Conservation (phyloP, 495 filamentous ascomycete genomes). For the Mytilinidion resinicola region DNA sequence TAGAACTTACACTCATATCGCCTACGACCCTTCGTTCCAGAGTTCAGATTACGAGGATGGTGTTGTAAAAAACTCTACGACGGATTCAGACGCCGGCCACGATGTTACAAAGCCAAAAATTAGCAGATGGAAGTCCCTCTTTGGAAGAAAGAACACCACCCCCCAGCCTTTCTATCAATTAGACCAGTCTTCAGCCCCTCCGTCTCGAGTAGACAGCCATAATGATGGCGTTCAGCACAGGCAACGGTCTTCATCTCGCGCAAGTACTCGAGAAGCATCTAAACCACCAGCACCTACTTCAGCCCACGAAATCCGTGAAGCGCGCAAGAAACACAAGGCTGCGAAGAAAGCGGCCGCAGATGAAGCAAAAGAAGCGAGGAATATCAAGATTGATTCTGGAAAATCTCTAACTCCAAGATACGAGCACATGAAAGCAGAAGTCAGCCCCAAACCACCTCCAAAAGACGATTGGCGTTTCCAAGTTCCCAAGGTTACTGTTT, state of each 20-base stretch:
- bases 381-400: neutral
- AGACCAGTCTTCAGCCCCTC: conserved; percentile 5
- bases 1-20: conserved; percentile 23
- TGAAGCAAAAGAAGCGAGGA: neutral
- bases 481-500: conserved; percentile 20
- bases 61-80: conserved; percentile 1
- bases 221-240: conserved; percentile 13
- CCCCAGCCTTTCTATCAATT: conserved; percentile 32
- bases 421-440: conserved; percentile 9
- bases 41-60: too few relatives aligned
- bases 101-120: conserved; percentile 39
- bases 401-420: neutral
- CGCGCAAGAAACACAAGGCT: neutral
- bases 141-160: conserved; percentile 43
- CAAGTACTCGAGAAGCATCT: conserved; percentile 14
- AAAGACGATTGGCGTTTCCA: conserved; percentile 16
- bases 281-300: conserved; percentile 1
- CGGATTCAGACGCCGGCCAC: conserved; percentile 17
- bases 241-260: neutral
- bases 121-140: conserved; percentile 51
- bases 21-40: neutral
- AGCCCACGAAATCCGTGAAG: conserved; percentile 5
- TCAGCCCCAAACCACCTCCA: conserved; percentile 19
- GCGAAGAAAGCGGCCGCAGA: neutral
- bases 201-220: conserved; percentile 16